phyloP scores from a whole-genome alignment of 352 stramenopile species.

The Pythium sp. region DNA sequence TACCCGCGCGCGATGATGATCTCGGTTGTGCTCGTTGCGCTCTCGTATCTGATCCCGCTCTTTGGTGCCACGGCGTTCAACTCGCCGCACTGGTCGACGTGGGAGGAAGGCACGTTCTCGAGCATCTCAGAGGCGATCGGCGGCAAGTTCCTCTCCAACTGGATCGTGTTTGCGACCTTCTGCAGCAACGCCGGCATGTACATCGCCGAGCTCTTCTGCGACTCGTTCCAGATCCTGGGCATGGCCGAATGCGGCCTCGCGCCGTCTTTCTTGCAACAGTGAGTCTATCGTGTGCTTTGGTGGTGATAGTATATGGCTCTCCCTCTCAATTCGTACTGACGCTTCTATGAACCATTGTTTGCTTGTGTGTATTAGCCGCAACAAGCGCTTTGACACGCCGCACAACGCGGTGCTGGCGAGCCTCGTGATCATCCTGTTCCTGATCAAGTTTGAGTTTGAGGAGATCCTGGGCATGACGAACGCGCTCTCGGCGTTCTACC shows the following conservation, averaged over 20 bases:
- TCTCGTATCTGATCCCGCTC: slow-evolving; percentile 88
- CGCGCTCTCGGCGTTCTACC: slow-evolving; percentile 82
- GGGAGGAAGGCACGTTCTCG: slow-evolving; percentile 90
- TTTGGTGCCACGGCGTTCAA: slow-evolving; percentile 74
- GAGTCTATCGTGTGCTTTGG: slow-evolving; percentile 31
- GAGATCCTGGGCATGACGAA: slow-evolving; percentile 87
- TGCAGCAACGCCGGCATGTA: slow-evolving; percentile 91
- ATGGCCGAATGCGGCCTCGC: slow-evolving; percentile 86
- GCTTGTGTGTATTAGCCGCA: slow-evolving; percentile 24
- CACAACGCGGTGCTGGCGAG: slow-evolving; percentile 44
- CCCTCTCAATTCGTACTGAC: background rate
- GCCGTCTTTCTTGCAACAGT: slow-evolving; percentile 79
- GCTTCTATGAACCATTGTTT: background rate
- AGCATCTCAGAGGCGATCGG: slow-evolving; percentile 81
- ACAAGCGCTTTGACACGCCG: slow-evolving; percentile 52
- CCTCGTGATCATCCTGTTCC: slow-evolving; percentile 46
- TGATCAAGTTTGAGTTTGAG: slow-evolving; percentile 67
- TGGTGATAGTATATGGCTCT: slow-evolving; percentile 30
- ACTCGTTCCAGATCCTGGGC: slow-evolving; percentile 86
- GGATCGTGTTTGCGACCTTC: slow-evolving; percentile 86
- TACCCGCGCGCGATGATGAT: slow-evolving; percentile 86
- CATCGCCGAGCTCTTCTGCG: slow-evolving; percentile 90
- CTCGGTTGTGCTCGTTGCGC: slow-evolving; percentile 69
- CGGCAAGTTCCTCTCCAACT: slow-evolving; percentile 82
- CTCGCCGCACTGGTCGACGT: slow-evolving; percentile 65